phyloP scores from a whole-genome alignment of 345 rosid species.

The Eucalyptus brandiana region DNA sequence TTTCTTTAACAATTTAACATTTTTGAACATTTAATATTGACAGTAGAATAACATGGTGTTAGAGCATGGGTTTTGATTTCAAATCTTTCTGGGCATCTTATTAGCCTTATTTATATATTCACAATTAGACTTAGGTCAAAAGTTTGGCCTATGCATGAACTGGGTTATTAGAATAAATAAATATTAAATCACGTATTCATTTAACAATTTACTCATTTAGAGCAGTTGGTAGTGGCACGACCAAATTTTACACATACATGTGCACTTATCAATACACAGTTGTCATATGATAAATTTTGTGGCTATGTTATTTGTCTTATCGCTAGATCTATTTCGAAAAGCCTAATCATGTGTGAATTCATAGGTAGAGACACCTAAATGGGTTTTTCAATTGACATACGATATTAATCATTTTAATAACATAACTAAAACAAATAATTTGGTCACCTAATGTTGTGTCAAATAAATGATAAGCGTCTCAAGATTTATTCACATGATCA shows the following conservation, averaged over 20 bases:
- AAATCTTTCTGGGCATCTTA: not conserved
- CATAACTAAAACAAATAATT: not conserved
- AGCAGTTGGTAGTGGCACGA: fast-evolving
- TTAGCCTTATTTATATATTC: not conserved
- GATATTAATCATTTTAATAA: not conserved
- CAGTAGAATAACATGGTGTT: not conserved
- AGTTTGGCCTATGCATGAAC: not conserved
- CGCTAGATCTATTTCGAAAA: not conserved
- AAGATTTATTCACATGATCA: not conserved
- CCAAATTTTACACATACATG: fast-evolving
- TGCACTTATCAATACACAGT: not conserved
- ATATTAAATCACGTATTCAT: fast-evolving
- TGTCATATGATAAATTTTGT: not conserved
- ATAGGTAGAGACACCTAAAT: not conserved
- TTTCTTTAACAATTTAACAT: no score
- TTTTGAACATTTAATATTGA: no score
- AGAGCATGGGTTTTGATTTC: not conserved
- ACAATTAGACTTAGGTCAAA: not conserved
- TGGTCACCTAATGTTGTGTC: not conserved
- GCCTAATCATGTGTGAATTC: not conserved
- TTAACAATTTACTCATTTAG: fast-evolving
- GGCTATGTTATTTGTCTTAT: not conserved
- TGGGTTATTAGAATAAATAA: not conserved
- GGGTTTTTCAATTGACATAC: not conserved
- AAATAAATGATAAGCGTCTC: not conserved